Evolutionary conservation across 2,329 filamentous ascomycete species (phyloP), one percentile per base, ranked within the genome.

Genomic region (Epichloe scottii): DNA sequence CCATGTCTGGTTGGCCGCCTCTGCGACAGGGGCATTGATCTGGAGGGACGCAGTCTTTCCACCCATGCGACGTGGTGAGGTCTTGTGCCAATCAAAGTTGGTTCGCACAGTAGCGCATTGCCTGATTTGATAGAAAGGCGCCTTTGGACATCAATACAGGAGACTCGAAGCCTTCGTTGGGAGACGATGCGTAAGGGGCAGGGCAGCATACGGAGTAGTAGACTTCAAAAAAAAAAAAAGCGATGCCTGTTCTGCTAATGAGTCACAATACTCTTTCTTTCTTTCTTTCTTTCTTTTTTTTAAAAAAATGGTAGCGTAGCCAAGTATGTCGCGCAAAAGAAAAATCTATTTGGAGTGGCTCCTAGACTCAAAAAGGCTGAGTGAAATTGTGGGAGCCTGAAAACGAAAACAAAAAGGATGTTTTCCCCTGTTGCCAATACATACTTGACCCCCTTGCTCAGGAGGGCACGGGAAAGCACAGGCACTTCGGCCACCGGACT

Each of bases 101-200:
- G 23, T 17, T 21, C 7, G 39, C 14, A 21, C 37, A 46, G 42
- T 41, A 52, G 47, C 43, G 51, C 47, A 43, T 40, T 48, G 46
- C 51, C 43, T 47, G 51, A 57, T 59, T 57, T 54, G 54, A 57
- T 49, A 47, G 49, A 51, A 46, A 42, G 46, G 39, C 49, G 54
- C 46, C 46, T 54, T 59, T 59, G 58, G 58, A 59, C 58, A 59
- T 56, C 57, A 59, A 58, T 54, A 58, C 58, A 58, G 55, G 52
- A 52, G 47, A 48, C 40, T 48, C 41, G 30, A 52, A 37, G 49
- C 48, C 50, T 47, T 47, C 49, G 54, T 57, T 58, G 56, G 57
- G 57, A 57, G 55, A 54, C 42, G 40, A 58, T 53, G 52, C 51
- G 48, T 51, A 49, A 42, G 19, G 33, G 8, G 3, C 30, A 10